These are phyloP conservation scores for Bipolaris zeicola DNA, from an alignment of 2,329 filamentous ascomycete genomes.

Conservation along the genomic window DNA sequence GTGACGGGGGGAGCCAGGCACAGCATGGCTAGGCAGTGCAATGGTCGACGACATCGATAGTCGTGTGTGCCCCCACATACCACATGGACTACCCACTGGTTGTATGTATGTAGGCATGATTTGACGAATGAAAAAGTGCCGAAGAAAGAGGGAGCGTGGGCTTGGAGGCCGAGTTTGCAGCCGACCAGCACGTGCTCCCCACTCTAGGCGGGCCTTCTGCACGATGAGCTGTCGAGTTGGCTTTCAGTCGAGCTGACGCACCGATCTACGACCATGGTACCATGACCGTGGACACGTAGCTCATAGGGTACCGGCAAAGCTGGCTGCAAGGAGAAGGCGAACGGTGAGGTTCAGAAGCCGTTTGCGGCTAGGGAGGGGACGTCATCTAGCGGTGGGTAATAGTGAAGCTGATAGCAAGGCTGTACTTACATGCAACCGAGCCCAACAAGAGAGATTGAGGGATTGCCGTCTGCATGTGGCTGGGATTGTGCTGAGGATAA, in stretches of 20 bases:
- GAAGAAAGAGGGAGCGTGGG: background rate
- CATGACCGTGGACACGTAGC: slow-evolving; percentile 38
- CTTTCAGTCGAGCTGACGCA: slow-evolving; percentile 30
- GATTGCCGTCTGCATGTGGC: slow-evolving; percentile 10
- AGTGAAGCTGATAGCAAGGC: slow-evolving; percentile 28
- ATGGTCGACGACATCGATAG: background rate
- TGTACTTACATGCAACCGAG: slow-evolving; percentile 17
- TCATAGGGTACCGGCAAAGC: slow-evolving; percentile 46
- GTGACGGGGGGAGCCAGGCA: slow-evolving; percentile 1
- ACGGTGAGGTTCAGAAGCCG: slow-evolving; percentile 19
- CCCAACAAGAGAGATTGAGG: slow-evolving; percentile 12
- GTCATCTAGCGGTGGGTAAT: slow-evolving; percentile 18
- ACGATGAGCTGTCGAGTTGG: slow-evolving; percentile 45
- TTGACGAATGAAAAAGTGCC: background rate
- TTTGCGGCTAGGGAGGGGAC: slow-evolving; percentile 30
- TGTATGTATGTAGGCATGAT: background rate
- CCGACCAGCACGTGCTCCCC: slow-evolving; percentile 8
- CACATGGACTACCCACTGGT: background rate
- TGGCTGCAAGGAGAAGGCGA: slow-evolving; percentile 17
- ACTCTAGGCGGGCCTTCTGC: slow-evolving; percentile 25
- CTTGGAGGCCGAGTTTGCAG: slow-evolving; percentile 1
- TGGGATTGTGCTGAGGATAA: slow-evolving; percentile 22
- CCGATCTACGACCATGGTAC: slow-evolving; percentile 28
- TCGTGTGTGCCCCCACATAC: slow-evolving; percentile 5
- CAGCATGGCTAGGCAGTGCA: slow-evolving; percentile 1